phyloP scores from a whole-genome alignment of 2,329 filamentous ascomycete species.

The Orbilia oligospora region DNA sequence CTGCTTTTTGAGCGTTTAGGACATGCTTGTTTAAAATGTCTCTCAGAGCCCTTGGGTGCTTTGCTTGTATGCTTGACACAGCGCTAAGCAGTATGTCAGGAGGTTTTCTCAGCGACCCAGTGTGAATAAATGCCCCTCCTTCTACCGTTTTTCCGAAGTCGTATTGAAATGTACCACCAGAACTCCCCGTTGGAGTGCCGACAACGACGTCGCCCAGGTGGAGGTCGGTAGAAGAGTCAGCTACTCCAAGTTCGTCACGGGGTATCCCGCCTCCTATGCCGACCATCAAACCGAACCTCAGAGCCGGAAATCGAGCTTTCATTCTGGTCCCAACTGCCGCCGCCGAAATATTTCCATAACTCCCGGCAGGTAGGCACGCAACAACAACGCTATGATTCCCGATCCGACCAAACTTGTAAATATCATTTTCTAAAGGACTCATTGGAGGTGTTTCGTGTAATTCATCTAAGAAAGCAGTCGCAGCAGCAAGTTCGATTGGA shows the following conservation, averaged over 20 bases:
- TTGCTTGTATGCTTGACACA: background rate
- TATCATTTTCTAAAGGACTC: too few species aligned
- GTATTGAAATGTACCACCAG: background rate
- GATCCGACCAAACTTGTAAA: too few species aligned
- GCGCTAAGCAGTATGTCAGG: background rate
- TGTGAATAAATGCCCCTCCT: background rate
- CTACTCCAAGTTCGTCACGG: background rate
- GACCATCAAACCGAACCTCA: background rate
- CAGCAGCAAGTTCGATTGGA: too few species aligned
- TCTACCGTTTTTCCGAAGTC: background rate
- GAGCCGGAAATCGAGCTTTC: background rate
- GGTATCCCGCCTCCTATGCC: background rate
- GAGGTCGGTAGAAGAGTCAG: background rate
- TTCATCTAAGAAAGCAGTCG: too few species aligned
- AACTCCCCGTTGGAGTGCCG: background rate
- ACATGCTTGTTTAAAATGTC: background rate
- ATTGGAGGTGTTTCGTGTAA: too few species aligned
- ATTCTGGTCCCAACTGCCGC: background rate
- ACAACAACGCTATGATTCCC: too few species aligned
- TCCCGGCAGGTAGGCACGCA: too few species aligned
- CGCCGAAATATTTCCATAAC: too few species aligned
- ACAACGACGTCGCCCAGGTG: background rate
- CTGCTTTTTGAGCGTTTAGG: background rate
- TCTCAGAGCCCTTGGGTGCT: background rate
- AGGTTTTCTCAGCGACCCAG: background rate